These are phyloP conservation scores for Baorangia bicolor DNA, from an alignment of 768 basidiomycete species.

Conservation along the genomic window DNA sequence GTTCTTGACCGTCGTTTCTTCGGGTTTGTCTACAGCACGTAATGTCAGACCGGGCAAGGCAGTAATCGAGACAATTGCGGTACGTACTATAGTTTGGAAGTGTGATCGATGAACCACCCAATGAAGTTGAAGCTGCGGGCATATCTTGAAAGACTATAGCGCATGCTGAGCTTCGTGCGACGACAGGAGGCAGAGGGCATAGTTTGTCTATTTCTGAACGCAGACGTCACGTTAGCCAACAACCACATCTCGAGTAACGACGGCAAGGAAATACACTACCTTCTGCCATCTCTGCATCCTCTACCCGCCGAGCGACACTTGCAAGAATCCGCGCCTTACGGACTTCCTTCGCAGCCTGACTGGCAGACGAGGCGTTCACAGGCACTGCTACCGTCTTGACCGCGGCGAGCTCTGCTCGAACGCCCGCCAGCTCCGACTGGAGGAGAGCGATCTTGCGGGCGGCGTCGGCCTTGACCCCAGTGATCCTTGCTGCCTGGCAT, in stretches of 20 bases:
- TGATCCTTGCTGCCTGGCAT: constrained; percentile 14
- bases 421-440: constrained; percentile 11
- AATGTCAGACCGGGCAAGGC: neutral
- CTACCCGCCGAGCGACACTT: neutral
- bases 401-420: constrained; percentile 8
- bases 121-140: neutral
- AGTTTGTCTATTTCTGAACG: neutral
- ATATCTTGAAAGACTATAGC: neutral
- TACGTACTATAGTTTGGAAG: constrained; percentile 5
- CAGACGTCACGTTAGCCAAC: neutral
- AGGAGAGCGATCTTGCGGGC: constrained; percentile 17
- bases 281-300: neutral
- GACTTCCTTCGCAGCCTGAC: constrained; percentile 7
- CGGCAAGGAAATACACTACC: neutral
- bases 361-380: neutral
- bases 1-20: constrained; percentile 1
- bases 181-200: neutral
- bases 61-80: neutral
- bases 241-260: neutral
- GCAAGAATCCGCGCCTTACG: neutral
- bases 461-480: constrained; percentile 15
- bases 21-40: neutral
- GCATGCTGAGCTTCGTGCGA: neutral
- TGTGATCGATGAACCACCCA: neutral
- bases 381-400: constrained; percentile 6